Evolutionary conservation across 768 basidiomycete genomes (phyloP), one percentile per base, ranked within the genome.

Genomic region (Lactarius hatsudake): DNA sequence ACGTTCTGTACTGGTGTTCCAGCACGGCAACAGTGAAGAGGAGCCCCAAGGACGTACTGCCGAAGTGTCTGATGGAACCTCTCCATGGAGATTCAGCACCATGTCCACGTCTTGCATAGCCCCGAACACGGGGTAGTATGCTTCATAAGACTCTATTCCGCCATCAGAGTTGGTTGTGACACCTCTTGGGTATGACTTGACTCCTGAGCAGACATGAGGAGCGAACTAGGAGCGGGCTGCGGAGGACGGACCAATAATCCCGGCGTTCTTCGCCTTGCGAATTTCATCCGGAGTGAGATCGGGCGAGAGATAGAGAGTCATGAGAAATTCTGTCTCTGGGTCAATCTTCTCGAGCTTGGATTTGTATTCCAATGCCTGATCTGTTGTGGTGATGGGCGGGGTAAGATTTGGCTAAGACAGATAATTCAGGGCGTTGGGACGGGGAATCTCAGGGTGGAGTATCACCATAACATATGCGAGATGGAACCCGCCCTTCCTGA

Each of bases 151-250:
- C 76, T 98, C 96, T 71, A 98, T 96, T 8, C 97, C 97, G 40
- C 92, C 88, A 65, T 95, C 93, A 15, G 93, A 96, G 76, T 98
- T 96, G 42, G 97, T 99, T 28, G 97, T 99, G 4, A 99, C 96
- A 12, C 97, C 97, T 67, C 93, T 84, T 58, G 97, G 97, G 76
- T 99, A 99, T 18, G 93, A 95, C 78, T 99, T 98, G 72, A 99
- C 93, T 48, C 96, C 85, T 82, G 26, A 20, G 7, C 20, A 8
- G 36, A 64, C 45, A 59, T 53, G 57, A 61, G 55, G 28, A 42
- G n/a, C 3, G 40, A 51, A 54, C 42, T 42, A 17, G 34, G 20
- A 26, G 53, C 13, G 17, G 18, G 20, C 42, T 23, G 42, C 38
- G 40, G 45, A 53, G 28, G 32, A 70, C 75, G 40, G 30, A 81